Conservation (phyloP, 2,329 filamentous ascomycete species). For the Cladosporium sp. region DNA sequence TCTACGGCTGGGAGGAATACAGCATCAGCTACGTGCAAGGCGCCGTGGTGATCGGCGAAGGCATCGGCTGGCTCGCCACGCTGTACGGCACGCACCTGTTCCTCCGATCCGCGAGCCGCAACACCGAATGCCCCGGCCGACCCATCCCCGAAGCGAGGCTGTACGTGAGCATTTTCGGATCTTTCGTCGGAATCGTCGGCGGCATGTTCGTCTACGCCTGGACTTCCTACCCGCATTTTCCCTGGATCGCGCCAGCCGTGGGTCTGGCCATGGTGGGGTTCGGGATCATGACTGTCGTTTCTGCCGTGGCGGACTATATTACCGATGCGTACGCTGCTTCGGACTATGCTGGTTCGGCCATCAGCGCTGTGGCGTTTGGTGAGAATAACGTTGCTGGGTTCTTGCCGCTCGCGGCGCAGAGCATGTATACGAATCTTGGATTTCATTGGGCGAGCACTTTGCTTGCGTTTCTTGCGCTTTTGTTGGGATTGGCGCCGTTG, state of each 20-base stretch:
- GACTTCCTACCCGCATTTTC: conserved; percentile 41
- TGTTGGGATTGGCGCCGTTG: conserved; percentile 43
- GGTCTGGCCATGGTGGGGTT: conserved; percentile 47
- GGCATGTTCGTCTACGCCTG: conserved; percentile 52
- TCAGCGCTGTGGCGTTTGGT: conserved; percentile 46
- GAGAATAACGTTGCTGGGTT: conserved; percentile 49
- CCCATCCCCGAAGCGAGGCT: conserved; percentile 45
- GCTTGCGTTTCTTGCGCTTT: conserved; percentile 42
- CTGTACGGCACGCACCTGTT: conserved; percentile 35
- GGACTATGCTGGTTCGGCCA: conserved; percentile 47
- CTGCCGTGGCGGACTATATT: conserved; percentile 46
- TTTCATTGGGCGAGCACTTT: conserved; percentile 49
- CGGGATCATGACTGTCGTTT: conserved; percentile 46
- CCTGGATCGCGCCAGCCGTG: conserved; percentile 46
- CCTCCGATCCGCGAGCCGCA: conserved; percentile 37
- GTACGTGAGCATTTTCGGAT: conserved; percentile 40
- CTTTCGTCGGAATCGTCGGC: conserved; percentile 44
- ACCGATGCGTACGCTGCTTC: conserved; percentile 44
- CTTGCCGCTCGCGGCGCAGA: conserved; percentile 44
- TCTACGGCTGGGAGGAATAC: conserved; percentile 40
- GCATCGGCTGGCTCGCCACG: conserved; percentile 37
- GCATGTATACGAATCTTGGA: conserved; percentile 46
- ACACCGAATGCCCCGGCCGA: conserved; percentile 32
- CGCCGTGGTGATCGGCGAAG: conserved; percentile 44
- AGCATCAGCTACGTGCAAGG: conserved; percentile 43